A percentile compares a stretch with the other conserved stretches of the same genome.
phyloP scores from a whole-genome alignment of 495 filamentous ascomycete genomes.

The Penicillium manginii region DNA sequence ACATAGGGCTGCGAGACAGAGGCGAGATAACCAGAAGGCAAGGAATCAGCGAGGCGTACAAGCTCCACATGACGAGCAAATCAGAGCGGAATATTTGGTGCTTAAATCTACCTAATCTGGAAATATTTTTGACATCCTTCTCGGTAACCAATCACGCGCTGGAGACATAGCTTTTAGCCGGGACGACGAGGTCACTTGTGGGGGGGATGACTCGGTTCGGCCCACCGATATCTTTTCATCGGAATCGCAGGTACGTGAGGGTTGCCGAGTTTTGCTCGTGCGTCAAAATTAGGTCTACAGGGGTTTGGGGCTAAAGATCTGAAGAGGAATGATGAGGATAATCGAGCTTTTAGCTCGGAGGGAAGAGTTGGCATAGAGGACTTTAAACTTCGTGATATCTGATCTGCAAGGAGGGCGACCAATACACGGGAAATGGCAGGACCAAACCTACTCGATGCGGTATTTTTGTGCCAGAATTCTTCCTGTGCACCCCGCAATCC shows the following conservation, averaged over 20 bases:
- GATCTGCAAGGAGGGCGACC: not conserved
- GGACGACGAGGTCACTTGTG: not conserved
- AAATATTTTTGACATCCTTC: not conserved
- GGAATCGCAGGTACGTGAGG: conserved; percentile 4
- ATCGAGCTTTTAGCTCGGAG: no score
- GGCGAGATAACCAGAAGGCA: not conserved
- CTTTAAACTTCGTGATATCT: not conserved
- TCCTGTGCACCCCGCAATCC: conserved; percentile 19
- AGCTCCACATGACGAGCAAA: not conserved
- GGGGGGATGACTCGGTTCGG: conserved; percentile 13
- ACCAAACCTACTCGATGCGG: conserved; percentile 4
- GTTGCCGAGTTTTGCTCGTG: not conserved
- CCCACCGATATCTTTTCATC: conserved; percentile 8
- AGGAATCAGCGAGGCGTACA: not conserved
- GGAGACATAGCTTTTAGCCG: conserved; percentile 16
- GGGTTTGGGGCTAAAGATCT: not conserved
- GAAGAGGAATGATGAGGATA: no score
- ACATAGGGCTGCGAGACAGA: not conserved
- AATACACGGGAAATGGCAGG: not conserved
- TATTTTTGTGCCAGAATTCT: conserved; percentile 11
- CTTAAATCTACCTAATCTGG: conserved; percentile 18
- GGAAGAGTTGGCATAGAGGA: not conserved
- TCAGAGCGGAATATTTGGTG: conserved; percentile 1
- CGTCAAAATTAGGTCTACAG: not conserved
- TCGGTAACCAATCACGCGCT: conserved; percentile 1